These are phyloP conservation scores for Aspergillus awamori DNA, from an alignment of 2,329 filamentous ascomycete genomes.

Conservation along the genomic window DNA sequence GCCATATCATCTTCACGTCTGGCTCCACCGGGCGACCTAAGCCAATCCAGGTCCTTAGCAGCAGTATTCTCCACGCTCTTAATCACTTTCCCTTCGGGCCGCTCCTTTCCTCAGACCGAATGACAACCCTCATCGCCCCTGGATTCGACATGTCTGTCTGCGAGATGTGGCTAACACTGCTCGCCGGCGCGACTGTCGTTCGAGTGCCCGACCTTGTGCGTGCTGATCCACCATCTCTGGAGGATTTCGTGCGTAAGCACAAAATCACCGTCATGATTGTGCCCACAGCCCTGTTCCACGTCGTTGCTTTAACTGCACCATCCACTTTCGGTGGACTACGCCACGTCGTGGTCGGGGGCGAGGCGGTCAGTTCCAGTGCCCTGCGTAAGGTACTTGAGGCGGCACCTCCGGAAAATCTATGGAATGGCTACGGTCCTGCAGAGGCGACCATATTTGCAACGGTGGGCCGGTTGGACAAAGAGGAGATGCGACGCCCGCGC, in stretches of 20 bases:
- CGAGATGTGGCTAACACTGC: slow-evolving; percentile 18
- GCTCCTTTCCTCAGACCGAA: slow-evolving; percentile 12
- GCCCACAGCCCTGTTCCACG: slow-evolving; percentile 8
- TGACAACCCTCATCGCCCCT: slow-evolving; percentile 19
- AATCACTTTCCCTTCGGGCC: slow-evolving; percentile 6
- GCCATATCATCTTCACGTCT: slow-evolving; percentile 58
- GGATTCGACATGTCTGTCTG: slow-evolving; percentile 20
- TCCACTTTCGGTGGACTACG: slow-evolving; percentile 8
- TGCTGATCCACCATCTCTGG: background rate
- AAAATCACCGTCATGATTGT: slow-evolving; percentile 5
- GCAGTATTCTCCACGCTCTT: slow-evolving; percentile 14
- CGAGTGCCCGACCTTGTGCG: slow-evolving; percentile 1
- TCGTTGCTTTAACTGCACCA: background rate
- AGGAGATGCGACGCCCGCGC: slow-evolving; percentile 10
- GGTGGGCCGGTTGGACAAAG: slow-evolving; percentile 1
- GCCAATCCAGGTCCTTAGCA: slow-evolving; percentile 73
- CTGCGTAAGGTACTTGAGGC: slow-evolving; percentile 9
- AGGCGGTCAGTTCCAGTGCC: slow-evolving; percentile 12
- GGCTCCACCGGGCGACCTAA: slow-evolving; percentile 73
- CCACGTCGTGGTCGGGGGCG: slow-evolving; percentile 14
- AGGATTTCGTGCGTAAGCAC: background rate
- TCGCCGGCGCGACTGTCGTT: slow-evolving; percentile 16
- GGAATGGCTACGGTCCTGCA: slow-evolving; percentile 22
- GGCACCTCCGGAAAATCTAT: slow-evolving; percentile 15
- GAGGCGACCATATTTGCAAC: slow-evolving; percentile 15